Evolutionary conservation across 192 early-diverging fungal genomes (phyloP).

Genomic region (Rhizophlyctis rosea): DNA sequence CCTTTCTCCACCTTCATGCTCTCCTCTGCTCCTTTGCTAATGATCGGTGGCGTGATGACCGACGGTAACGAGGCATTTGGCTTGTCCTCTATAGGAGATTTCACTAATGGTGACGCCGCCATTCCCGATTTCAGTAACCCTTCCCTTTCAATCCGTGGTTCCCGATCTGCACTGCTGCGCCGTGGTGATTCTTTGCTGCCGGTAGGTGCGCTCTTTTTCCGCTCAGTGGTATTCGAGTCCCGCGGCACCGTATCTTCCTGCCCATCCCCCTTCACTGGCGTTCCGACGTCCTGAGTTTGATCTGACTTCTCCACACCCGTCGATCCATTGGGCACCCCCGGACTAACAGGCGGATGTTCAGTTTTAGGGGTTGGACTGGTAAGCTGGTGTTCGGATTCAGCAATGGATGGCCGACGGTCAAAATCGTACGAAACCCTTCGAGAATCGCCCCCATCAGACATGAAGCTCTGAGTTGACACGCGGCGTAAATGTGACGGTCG

Average conservation of each 20-base stretch:
- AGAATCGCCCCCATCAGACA: not conserved
- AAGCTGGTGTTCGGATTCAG: not conserved
- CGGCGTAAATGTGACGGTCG: not conserved
- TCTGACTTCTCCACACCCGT: not conserved
- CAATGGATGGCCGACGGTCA: not conserved
- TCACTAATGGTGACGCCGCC: not conserved
- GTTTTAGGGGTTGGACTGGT: not conserved
- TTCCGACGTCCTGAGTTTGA: not conserved
- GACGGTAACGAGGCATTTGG: not conserved
- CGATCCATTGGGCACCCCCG: not conserved
- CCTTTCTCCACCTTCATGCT: not conserved
- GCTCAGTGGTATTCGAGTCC: too few species aligned
- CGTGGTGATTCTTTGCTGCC: too few species aligned
- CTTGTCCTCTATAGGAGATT: not conserved
- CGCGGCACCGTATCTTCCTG: not conserved
- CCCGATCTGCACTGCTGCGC: too few species aligned
- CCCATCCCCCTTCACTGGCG: not conserved
- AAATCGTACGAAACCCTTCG: not conserved
- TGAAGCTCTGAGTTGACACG: not conserved
- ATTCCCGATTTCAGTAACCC: not conserved
- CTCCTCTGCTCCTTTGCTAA: not conserved
- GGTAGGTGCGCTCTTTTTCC: too few species aligned
- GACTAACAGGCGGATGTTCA: not conserved
- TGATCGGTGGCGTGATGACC: not conserved
- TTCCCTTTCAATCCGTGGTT: not conserved